Evolutionary conservation across 177 flowering plant species (phyloP).

Genomic region (Vitis hybrid): DNA sequence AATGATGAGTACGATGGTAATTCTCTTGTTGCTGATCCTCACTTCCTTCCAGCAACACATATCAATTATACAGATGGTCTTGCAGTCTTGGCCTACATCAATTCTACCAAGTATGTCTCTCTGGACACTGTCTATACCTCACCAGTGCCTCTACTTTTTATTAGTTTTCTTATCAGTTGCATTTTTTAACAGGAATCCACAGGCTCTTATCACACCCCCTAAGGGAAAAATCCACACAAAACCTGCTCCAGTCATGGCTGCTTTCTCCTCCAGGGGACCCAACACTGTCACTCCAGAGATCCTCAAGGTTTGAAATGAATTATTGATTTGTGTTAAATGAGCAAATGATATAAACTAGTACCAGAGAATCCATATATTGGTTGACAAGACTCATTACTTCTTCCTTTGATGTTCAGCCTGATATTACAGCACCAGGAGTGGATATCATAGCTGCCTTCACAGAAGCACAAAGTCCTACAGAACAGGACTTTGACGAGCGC

Average conservation of each 20-base stretch:
- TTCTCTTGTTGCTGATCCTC: conserved; percentile 45
- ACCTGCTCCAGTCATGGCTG: conserved; percentile 67
- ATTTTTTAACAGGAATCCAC: conserved; percentile 32
- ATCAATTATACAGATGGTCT: conserved; percentile 41
- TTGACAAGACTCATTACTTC: too few species aligned
- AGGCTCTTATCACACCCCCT: conserved; percentile 32
- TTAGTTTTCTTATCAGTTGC: neutral
- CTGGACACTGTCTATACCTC: neutral
- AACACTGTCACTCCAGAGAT: conserved; percentile 57
- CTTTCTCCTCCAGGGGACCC: conserved; percentile 74
- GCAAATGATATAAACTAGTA: too few species aligned
- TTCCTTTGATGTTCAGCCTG: conserved; percentile 50
- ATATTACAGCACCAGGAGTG: conserved; percentile 82
- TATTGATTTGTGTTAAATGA: too few species aligned
- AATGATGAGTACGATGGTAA: conserved; percentile 41
- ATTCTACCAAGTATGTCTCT: conserved; percentile 40
- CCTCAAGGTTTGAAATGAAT: conserved; percentile 53
- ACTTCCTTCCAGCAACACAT: conserved; percentile 61
- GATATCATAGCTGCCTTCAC: conserved; percentile 61
- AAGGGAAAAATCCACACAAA: conserved; percentile 17
- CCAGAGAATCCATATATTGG: too few species aligned
- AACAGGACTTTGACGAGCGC: conserved; percentile 27
- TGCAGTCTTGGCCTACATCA: conserved; percentile 34
- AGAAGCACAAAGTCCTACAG: conserved; percentile 41
- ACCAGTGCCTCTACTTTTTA: neutral